Evolutionary conservation across 768 basidiomycete species (phyloP), one percentile per base, ranked within the genome.

Genomic region (Heimioporus sp.): DNA sequence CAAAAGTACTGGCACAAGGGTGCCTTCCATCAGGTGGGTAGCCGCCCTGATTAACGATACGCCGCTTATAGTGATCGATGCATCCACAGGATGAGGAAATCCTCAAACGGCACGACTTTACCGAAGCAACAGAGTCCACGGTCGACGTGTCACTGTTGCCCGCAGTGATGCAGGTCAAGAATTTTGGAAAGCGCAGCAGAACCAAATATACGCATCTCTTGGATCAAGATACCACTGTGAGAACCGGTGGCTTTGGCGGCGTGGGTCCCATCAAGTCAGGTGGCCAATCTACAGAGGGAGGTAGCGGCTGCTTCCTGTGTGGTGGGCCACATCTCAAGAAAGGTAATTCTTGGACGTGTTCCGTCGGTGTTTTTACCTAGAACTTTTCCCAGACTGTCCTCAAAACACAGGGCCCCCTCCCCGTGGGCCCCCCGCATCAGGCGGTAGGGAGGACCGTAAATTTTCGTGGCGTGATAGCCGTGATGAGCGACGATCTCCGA

Each of bases 1-100:
- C 94, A 98, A 68, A 98, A 97, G 72, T 99, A 97, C 68, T 98
- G 93, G 85, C 97, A 99, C 76, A 98, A 96, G 72, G 97, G 97
- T 61, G 97, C 96, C 53, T 99, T 98, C 77, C 93, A 97, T 68
- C 92, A 95, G 81, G 94, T 90, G 53, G 31, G 78, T 65, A 11
- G 38, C 40, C 54, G 39, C 17, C 13, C 35, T 28, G 24, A 28
- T 35, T 35, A 16, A 13, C 40, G 38, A 52, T 12, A n/a, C 50
- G 52, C 20, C 46, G 30, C 47, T 34, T 48, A 37, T 36, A 49
- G 19, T 69, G 44, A 67, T 46, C 28, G 19, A 16, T 43, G 8
- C 67, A 32, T 52, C 68, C 55, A 36, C 65, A 90, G 93, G 96
- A 98, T 68, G 83, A 85, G 50, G 93, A 96, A 45, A 82, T 98